Evolutionary conservation across 2,329 filamentous ascomycete genomes (phyloP).

Genomic region (Beauveria medogensis): DNA sequence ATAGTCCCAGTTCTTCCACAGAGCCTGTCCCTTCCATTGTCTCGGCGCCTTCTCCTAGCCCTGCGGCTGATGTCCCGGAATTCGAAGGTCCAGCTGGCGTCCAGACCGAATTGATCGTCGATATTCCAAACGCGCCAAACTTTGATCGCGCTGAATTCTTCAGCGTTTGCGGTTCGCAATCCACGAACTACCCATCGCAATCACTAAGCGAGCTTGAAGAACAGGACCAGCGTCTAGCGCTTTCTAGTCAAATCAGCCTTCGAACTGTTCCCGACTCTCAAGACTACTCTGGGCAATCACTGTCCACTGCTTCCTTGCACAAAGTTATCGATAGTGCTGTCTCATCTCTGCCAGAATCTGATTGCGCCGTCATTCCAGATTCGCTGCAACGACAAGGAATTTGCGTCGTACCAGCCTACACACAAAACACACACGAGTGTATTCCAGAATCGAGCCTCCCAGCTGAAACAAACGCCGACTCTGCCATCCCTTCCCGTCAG

Average conservation of each 20-base stretch:
- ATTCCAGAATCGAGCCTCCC: constrained; percentile 1
- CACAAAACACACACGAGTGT: background rate
- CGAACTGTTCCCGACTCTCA: constrained; percentile 38
- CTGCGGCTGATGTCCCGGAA: constrained; percentile 15
- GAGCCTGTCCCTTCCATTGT: constrained; percentile 23
- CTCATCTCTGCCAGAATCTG: background rate
- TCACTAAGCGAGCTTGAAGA: constrained; percentile 28
- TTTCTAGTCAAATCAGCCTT: constrained; percentile 26
- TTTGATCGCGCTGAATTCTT: constrained; percentile 29
- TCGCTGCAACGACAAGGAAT: constrained; percentile 12
- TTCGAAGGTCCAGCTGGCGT: constrained; percentile 9
- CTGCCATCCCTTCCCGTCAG: constrained; percentile 1
- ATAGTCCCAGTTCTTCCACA: constrained; percentile 20
- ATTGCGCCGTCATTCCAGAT: constrained; percentile 11
- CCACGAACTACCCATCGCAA: constrained; percentile 22
- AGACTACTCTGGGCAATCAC: constrained; percentile 23
- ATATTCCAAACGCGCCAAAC: constrained; percentile 22
- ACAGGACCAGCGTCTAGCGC: constrained; percentile 23
- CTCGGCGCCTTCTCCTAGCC: constrained; percentile 20
- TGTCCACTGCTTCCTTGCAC: constrained; percentile 13
- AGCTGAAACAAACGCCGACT: background rate
- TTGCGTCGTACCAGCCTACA: background rate
- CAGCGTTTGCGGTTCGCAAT: constrained; percentile 24
- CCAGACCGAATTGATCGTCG: constrained; percentile 19
- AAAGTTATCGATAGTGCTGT: constrained; percentile 8